Conservation (phyloP, 2,329 filamentous ascomycete species). For the Alternaria brassicicola region DNA sequence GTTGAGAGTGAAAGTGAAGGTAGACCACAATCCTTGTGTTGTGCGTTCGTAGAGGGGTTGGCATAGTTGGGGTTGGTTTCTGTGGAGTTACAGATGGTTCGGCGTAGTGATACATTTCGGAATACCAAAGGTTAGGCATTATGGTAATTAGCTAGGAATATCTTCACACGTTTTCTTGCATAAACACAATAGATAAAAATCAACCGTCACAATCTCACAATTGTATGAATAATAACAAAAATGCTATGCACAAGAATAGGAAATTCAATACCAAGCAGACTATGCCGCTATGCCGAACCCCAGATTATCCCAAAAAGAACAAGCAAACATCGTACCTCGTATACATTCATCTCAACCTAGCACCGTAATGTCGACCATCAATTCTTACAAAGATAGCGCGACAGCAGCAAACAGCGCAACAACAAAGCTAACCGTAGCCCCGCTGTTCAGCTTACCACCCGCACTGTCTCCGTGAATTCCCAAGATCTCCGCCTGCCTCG, state of each 20-base stretch:
- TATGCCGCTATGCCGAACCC: neutral
- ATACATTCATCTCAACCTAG: neutral
- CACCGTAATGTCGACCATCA: no score
- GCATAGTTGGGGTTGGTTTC: neutral
- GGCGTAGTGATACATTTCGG: no score
- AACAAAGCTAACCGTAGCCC: slow-evolving; percentile 41
- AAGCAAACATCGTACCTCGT: slow-evolving; percentile 2
- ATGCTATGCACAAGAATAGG: neutral
- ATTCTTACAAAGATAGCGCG: slow-evolving; percentile 30
- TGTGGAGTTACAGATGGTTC: no score
- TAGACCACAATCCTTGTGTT: no score
- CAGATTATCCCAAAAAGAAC: neutral
- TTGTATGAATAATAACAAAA: neutral
- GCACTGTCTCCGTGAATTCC: slow-evolving; percentile 43
- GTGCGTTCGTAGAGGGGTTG: neutral
- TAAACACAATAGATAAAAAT: neutral
- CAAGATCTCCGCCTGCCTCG: slow-evolving; percentile 43
- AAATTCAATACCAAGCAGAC: neutral
- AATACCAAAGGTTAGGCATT: no score
- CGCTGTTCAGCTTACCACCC: slow-evolving; percentile 31
- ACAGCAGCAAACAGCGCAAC: slow-evolving; percentile 43
- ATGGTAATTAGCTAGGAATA: no score
- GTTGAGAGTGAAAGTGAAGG: neutral
- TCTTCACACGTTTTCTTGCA: neutral
- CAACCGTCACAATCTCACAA: neutral